Evolutionary conservation across 257 asterid genomes (phyloP).

Genomic region (Nicotiana tomentosiformis): DNA sequence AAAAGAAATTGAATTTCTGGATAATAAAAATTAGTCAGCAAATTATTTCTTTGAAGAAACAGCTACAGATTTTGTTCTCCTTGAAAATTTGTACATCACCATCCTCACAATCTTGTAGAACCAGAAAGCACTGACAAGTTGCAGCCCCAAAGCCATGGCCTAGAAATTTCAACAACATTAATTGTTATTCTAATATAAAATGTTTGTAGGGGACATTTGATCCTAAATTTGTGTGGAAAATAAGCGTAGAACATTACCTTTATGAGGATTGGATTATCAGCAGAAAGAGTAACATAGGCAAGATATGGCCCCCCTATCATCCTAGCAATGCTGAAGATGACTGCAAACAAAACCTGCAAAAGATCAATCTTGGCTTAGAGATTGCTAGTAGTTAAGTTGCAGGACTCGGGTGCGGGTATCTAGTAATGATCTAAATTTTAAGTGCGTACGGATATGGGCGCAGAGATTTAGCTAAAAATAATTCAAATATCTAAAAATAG

Average conservation of each 20-base stretch:
- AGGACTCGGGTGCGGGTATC: no score
- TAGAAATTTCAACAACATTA: constrained; percentile 11
- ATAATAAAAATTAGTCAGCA: neutral
- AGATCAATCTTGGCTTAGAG: neutral
- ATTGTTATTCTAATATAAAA: neutral
- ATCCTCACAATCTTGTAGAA: constrained; percentile 77
- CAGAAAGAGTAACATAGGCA: constrained; percentile 54
- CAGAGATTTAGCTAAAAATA: no score
- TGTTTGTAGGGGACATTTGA: neutral
- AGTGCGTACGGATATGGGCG: no score
- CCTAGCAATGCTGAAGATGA: constrained; percentile 67
- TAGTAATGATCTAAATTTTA: no score
- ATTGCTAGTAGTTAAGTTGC: neutral
- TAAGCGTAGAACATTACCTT: constrained; percentile 36
- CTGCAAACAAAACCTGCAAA: constrained; percentile 56
- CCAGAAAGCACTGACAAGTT: constrained; percentile 82
- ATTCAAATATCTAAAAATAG: no score
- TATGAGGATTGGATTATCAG: constrained; percentile 64
- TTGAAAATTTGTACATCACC: constrained; percentile 56
- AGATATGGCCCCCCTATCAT: constrained; percentile 87
- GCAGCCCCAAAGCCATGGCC: constrained; percentile 90
- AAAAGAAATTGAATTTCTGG: no score
- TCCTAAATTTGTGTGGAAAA: neutral
- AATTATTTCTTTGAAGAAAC: constrained; percentile 13
- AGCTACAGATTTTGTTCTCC: constrained; percentile 31